phyloP scores from a whole-genome alignment of 164 flowering plant species.

The Chimonanthus praecox region DNA sequence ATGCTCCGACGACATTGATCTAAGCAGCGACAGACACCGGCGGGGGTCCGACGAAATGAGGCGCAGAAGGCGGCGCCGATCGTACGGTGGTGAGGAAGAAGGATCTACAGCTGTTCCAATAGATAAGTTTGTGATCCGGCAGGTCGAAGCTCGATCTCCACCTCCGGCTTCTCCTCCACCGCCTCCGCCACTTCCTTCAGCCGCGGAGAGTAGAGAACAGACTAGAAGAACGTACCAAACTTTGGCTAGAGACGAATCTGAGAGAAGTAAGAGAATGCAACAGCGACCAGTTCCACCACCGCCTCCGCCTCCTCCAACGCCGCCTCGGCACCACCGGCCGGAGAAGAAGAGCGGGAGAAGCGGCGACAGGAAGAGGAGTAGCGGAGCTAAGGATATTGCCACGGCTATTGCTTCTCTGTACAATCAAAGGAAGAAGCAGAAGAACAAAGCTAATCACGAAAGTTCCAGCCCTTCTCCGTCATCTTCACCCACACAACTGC shows the following conservation, averaged over 20 bases:
- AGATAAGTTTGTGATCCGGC: constrained; percentile 20
- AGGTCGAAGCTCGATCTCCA: background rate
- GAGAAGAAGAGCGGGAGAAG: constrained; percentile 23
- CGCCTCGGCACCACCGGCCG: background rate
- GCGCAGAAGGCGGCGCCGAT: constrained; percentile 2
- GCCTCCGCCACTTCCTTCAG: background rate
- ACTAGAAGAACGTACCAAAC: constrained; percentile 21
- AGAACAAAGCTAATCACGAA: constrained; percentile 23
- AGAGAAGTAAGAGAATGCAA: background rate
- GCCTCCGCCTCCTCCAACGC: constrained; percentile 6
- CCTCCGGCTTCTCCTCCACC: constrained; percentile 19
- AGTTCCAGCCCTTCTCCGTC: constrained; percentile 9
- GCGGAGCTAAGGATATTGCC: constrained; percentile 54
- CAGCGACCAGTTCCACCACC: background rate
- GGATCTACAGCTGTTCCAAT: constrained; percentile 40
- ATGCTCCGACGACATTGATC: constrained; percentile 56
- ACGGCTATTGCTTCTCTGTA: constrained; percentile 49
- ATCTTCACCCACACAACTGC: constrained; percentile 1
- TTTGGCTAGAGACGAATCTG: background rate
- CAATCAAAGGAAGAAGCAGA: constrained; percentile 49
- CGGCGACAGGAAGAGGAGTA: constrained; percentile 37
- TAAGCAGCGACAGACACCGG: constrained; percentile 18
- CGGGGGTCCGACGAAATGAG: constrained; percentile 11
- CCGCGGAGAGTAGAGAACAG: background rate
- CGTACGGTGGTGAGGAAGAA: background rate